These are phyloP conservation scores for Metarhizium robertsii DNA, from an alignment of 2,329 filamentous ascomycete genomes.

Conservation along the genomic window DNA sequence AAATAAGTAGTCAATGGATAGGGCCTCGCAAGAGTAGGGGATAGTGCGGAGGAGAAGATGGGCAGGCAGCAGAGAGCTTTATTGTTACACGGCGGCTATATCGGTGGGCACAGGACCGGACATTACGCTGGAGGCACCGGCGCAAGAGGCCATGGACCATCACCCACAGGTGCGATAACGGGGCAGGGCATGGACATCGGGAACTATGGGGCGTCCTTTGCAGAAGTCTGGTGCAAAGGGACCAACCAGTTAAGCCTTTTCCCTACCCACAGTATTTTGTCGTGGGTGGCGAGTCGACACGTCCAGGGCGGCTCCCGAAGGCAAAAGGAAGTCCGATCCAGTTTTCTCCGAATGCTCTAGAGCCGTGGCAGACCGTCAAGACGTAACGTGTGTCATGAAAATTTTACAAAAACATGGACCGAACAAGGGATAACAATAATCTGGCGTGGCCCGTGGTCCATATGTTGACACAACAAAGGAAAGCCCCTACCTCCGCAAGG, in stretches of 20 bases:
- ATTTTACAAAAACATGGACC: neutral
- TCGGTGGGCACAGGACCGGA: too few species aligned
- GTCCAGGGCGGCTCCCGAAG: neutral
- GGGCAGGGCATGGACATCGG: neutral
- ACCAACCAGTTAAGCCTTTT: neutral
- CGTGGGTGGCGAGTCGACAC: neutral
- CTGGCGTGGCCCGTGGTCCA: neutral
- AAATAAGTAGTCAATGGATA: too few species aligned
- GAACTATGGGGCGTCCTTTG: neutral
- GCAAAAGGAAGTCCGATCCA: neutral
- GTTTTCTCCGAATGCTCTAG: neutral
- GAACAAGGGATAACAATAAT: neutral
- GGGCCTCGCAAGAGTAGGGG: too few species aligned
- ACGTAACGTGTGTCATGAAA: neutral
- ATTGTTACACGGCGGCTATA: too few species aligned
- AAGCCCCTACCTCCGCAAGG: neutral
- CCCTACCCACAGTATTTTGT: neutral
- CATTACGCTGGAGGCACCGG: too few species aligned
- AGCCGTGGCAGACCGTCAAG: neutral
- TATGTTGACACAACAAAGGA: too few species aligned
- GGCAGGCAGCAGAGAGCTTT: too few species aligned
- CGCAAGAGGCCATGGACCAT: neutral
- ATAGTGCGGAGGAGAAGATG: too few species aligned
- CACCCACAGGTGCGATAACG: conserved; percentile 3
- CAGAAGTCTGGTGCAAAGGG: neutral